Percentiles rank a stretch among this genome's conserved stretches.
These are phyloP conservation scores for Zoysia pacifica DNA, from an alignment of 176 grass and related monocot species.

Conservation along the genomic window DNA sequence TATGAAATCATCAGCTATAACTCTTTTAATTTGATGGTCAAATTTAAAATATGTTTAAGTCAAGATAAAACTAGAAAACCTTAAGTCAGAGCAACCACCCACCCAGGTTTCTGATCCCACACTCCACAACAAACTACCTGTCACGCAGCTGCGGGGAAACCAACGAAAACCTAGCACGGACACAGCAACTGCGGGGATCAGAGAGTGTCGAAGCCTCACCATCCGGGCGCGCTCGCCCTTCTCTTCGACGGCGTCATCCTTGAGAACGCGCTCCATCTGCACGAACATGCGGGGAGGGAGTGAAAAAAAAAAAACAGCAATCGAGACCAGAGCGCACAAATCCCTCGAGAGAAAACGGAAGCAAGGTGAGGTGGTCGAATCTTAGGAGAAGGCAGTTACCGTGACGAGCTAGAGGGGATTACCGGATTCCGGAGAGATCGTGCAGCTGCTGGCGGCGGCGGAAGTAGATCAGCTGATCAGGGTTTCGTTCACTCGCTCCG, in stretches of 20 bases:
- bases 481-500: conserved; percentile 6
- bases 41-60: too few species aligned
- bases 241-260: conserved; percentile 56
- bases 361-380: not conserved
- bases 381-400: not conserved
- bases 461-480: not conserved
- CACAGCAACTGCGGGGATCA: not conserved
- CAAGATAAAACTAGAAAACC: not conserved
- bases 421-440: not conserved
- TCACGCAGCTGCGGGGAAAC: not conserved
- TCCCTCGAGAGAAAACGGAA: not conserved
- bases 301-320: not conserved
- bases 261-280: conserved; percentile 52
- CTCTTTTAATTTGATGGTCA: too few species aligned
- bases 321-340: not conserved
- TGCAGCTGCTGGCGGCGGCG: not conserved
- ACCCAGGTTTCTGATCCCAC: not conserved
- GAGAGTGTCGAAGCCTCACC: conserved; percentile 14
- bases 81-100: not conserved
- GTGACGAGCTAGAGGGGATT: not conserved
- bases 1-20: too few species aligned
- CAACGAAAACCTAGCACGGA: not conserved
- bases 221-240: conserved; percentile 56
- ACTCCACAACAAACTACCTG: not conserved
- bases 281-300: not conserved